phyloP scores from a whole-genome alignment of 108 stramenopile genomes.

The Cyclostephanos invisitatus region DNA sequence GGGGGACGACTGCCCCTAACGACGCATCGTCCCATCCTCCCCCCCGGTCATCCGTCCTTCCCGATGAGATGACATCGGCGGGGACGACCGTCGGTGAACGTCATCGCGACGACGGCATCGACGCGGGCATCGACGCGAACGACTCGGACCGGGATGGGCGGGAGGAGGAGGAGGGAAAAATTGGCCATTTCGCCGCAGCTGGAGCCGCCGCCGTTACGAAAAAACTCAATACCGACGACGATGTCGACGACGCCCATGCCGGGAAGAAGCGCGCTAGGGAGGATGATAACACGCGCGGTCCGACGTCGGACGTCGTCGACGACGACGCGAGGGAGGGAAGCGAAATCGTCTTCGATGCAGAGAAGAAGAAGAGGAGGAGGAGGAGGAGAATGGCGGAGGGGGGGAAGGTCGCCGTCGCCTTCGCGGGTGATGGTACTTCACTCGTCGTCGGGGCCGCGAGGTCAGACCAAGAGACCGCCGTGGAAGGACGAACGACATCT shows the following conservation, averaged over 20 bases:
- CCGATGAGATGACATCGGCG: background rate
- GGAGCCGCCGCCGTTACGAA: too few species aligned
- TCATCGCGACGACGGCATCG: too few species aligned
- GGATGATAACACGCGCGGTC: background rate
- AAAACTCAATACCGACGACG: too few species aligned
- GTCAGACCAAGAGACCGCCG: background rate
- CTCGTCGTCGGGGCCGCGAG: too few species aligned
- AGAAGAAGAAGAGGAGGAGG: background rate
- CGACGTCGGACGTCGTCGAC: background rate
- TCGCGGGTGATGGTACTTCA: background rate
- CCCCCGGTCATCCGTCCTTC: background rate
- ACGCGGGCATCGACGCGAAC: too few species aligned
- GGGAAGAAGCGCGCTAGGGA: too few species aligned
- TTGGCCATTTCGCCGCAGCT: too few species aligned
- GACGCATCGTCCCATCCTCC: background rate
- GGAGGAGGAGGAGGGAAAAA: too few species aligned
- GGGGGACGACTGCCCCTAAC: too few species aligned
- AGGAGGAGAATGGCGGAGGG: background rate
- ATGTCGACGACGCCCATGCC: too few species aligned
- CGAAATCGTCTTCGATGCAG: background rate
- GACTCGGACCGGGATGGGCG: too few species aligned
- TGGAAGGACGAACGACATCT: background rate
- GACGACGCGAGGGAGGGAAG: background rate
- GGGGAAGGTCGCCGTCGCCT: background rate
- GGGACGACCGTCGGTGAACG: too few species aligned